Evolutionary conservation across 352 stramenopile species (phyloP).

Genomic region (Globisporangium polare): DNA sequence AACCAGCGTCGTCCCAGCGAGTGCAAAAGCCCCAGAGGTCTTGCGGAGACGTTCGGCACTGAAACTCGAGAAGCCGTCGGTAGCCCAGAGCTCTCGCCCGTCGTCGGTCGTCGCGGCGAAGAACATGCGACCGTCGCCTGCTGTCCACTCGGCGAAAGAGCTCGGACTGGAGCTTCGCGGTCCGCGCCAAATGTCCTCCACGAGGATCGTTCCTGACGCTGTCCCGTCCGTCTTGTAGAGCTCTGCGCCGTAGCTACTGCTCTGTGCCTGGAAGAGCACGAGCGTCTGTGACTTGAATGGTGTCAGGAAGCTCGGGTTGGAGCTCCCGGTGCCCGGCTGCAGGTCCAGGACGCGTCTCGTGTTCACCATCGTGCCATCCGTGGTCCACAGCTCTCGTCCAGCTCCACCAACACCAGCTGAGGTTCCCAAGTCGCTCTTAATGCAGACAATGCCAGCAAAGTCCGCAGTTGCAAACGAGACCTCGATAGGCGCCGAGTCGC

Average conservation of each 20-base stretch:
- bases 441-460: constrained; percentile 81
- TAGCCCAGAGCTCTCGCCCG: constrained; percentile 71
- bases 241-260: constrained; percentile 34
- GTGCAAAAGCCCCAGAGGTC: background rate
- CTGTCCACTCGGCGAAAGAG: constrained; percentile 38
- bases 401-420: constrained; percentile 1
- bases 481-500: constrained; percentile 33
- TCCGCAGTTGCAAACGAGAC: constrained; percentile 25
- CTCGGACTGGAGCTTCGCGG: constrained; percentile 40
- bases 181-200: constrained; percentile 52
- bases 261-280: constrained; percentile 50
- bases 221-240: constrained; percentile 64
- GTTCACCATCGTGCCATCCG: constrained; percentile 33
- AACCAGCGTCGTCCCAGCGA: constrained; percentile 37
- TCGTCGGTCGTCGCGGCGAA: constrained; percentile 45
- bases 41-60: constrained; percentile 17
- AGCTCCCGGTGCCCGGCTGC: constrained; percentile 21
- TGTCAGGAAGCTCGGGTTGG: constrained; percentile 40
- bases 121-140: constrained; percentile 35
- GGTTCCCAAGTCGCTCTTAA: constrained; percentile 18
- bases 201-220: constrained; percentile 28
- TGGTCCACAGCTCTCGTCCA: constrained; percentile 62
- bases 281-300: constrained; percentile 30
- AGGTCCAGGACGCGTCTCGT: constrained; percentile 54
- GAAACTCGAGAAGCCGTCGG: constrained; percentile 36